Conservation (phyloP, 83 land plant species). For the Diphasiastrum complanatum region DNA sequence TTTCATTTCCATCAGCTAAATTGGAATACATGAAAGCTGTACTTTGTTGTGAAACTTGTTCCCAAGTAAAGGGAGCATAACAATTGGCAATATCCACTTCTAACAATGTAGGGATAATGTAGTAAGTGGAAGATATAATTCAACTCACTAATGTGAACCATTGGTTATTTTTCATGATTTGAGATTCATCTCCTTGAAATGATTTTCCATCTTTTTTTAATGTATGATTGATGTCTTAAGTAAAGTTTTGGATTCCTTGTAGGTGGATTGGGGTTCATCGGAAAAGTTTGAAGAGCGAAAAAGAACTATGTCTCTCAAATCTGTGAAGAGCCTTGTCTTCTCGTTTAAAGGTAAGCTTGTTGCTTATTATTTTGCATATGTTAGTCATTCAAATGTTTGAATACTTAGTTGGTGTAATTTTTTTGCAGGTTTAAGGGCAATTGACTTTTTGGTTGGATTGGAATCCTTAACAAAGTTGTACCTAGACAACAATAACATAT, state of each 20-base stretch:
- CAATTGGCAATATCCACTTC: too few species aligned
- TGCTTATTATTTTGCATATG: not conserved
- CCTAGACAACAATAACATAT: constrained; percentile 19
- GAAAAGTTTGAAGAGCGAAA: constrained; percentile 27
- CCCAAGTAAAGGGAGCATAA: too few species aligned
- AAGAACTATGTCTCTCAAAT: constrained; percentile 19
- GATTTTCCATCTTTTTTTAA: not conserved
- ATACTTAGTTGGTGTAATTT: not conserved
- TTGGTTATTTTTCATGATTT: too few species aligned
- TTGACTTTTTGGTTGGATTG: constrained; percentile 19
- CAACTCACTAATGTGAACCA: too few species aligned
- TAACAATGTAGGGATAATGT: too few species aligned
- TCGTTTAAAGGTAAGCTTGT: constrained; percentile 15
- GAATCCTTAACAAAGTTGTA: constrained; percentile 20
- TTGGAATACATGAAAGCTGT: too few species aligned
- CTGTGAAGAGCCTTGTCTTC: constrained; percentile 17
- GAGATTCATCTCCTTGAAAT: too few species aligned
- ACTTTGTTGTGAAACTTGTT: too few species aligned
- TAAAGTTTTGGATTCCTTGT: not conserved
- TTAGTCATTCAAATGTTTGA: not conserved
- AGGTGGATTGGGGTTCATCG: constrained; percentile 23
- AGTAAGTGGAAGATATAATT: too few species aligned
- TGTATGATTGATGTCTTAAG: not conserved
- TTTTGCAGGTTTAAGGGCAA: constrained; percentile 16
- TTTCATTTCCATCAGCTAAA: too few species aligned